Base-by-base conservation (phyloP, 2,329 filamentous ascomycete species). In the Phyllachora maydis region DNA sequence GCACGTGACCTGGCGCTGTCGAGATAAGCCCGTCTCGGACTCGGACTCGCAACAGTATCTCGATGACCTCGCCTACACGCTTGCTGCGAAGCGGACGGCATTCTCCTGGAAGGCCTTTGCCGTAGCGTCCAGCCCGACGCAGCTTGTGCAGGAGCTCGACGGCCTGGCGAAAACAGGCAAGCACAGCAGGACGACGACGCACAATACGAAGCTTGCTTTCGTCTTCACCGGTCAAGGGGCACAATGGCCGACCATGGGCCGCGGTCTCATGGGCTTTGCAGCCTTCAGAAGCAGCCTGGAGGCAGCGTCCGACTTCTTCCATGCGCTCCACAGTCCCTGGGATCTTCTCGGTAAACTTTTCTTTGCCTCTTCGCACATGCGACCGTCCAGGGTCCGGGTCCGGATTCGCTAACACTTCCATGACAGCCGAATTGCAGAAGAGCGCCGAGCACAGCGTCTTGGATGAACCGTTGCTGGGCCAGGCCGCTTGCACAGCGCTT, bases 151-250 rank as follows among this genome's bases (percentile, higher is more conserved):
- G 18, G 12, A 16, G 6, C 13, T 23, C 7, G 7, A 7, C 7
- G 21, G 15, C 11, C 11, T 11, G 18, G n/a, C 11, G 16, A 12
- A 24, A 12, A 24, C 11, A 8, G 16, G 7, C n/a, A 9, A 13
- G 16, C 7, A 13, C 9, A 9, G 16, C 19, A 6, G 16, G 14
- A 14, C 4, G 11, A 11, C 4, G 4, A 12, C 8, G 8, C 19
- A 6, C 6, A n/a, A n/a, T n/a, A 14, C 23, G 13, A 21, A 21
- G 23, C 4, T 20, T 11, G 23, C 7, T 8, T 21, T 25, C 16
- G 20, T 25, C 12, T 25, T 25, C 18, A 25, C 23, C 18, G 23
- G 23, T 8, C 23, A 25, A 14, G 23, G 23, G 14, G 23, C 23
- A 4, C 23, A 25, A 12, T 25, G 23, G 23, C 16, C 12, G n/a